Percentiles rank a stretch among this genome's conserved stretches.
These are phyloP conservation scores for Phoenix roebelenii DNA, from an alignment of 176 grass and related monocot genomes.

Conservation along the genomic window DNA sequence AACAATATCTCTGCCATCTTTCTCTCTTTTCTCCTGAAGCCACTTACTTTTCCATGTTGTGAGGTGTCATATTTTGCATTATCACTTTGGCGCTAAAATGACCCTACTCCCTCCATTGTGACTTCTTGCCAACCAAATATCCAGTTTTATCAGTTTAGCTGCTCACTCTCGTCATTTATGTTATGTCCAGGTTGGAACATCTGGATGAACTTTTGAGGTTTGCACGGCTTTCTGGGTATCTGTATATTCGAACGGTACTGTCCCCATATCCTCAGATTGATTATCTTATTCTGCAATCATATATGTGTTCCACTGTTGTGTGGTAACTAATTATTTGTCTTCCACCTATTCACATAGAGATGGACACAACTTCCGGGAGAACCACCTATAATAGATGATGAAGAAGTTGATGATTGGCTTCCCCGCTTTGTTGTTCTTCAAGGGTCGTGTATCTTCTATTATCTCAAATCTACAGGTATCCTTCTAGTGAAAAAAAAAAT, in stretches of 20 bases:
- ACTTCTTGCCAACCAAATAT: too few relatives aligned
- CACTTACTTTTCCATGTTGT: too few relatives aligned
- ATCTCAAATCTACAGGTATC: conserved; percentile 83
- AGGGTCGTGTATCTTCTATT: conserved; percentile 77
- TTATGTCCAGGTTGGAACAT: conserved; percentile 54
- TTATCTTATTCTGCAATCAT: not conserved
- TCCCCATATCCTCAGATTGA: not conserved
- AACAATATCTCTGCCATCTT: too few relatives aligned
- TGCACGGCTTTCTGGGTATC: conserved; percentile 65
- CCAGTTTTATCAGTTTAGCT: too few relatives aligned
- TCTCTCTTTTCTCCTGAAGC: too few relatives aligned
- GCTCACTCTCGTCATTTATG: not conserved
- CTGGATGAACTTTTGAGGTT: conserved; percentile 76
- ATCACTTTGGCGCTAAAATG: too few relatives aligned
- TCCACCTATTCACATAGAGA: conserved; percentile 34
- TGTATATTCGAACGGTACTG: conserved; percentile 77
- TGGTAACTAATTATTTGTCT: conserved; percentile 1
- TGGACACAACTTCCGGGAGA: conserved; percentile 87
- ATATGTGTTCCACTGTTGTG: not conserved
- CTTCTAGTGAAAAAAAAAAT: too few relatives aligned
- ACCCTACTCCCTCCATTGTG: too few relatives aligned
- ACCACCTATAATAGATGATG: conserved; percentile 85
- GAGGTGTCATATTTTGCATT: too few relatives aligned
- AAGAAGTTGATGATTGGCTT: conserved; percentile 79
- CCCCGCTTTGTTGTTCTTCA: conserved; percentile 90